These are phyloP conservation scores for Malus hybrid DNA, from an alignment of 331 rosid species.

Conservation along the genomic window DNA sequence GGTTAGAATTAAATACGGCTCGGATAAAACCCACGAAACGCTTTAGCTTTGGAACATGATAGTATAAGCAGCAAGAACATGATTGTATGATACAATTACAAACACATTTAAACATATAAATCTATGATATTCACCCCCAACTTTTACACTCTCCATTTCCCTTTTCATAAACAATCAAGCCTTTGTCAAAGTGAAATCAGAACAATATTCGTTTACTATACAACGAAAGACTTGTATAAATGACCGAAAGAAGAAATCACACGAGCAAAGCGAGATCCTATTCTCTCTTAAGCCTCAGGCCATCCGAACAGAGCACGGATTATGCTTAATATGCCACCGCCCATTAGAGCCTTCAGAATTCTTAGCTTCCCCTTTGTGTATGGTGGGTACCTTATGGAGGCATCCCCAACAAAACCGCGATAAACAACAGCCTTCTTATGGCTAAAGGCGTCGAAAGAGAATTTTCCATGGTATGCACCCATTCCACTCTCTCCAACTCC, in stretches of 20 bases:
- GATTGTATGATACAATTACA: background rate
- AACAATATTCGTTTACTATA: background rate
- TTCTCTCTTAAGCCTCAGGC: conserved; percentile 32
- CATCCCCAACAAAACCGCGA: conserved; percentile 71
- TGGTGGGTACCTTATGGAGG: conserved; percentile 79
- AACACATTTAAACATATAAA: background rate
- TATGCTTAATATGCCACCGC: conserved; percentile 50
- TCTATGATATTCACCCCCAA: background rate
- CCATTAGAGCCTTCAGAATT: conserved; percentile 67
- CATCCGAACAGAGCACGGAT: conserved; percentile 65
- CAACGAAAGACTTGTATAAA: background rate
- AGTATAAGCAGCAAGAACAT: background rate
- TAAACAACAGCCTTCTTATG: conserved; percentile 91
- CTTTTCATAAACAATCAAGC: background rate
- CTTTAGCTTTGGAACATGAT: background rate
- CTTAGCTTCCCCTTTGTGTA: conserved; percentile 66
- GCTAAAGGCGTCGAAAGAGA: conserved; percentile 88
- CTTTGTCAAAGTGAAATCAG: background rate
- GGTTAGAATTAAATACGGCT: background rate
- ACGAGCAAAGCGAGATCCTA: background rate
- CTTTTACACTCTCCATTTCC: background rate
- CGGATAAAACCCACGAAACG: background rate
- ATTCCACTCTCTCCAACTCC: conserved; percentile 99
- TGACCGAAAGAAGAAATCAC: conserved; percentile 8
- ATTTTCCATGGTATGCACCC: conserved; percentile 95